Evolutionary conservation across 176 grass and related monocot genomes (phyloP).

Genomic region (Oryza australiensis): DNA sequence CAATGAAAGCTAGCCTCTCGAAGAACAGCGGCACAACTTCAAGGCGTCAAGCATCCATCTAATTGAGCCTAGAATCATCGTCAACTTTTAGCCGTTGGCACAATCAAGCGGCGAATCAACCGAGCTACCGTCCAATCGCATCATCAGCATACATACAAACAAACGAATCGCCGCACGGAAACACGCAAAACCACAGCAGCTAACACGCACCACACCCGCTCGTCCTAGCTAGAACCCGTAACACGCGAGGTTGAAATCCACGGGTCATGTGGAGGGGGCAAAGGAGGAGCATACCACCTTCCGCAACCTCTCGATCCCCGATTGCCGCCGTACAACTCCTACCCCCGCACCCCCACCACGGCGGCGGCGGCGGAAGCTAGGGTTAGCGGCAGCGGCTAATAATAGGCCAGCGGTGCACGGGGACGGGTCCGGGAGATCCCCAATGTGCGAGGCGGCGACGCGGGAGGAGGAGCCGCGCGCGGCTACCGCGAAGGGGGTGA

Average conservation of each 20-base stretch:
- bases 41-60: not conserved
- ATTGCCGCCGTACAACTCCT: not conserved
- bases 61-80: not conserved
- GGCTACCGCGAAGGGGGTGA: not conserved
- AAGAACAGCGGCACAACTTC: not conserved
- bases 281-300: not conserved
- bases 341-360: not conserved
- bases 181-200: not conserved
- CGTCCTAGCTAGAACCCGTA: not conserved
- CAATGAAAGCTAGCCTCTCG: not conserved
- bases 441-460: slow-evolving; percentile 26
- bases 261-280: not conserved
- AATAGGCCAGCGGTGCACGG: not conserved
- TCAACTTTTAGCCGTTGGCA: not conserved
- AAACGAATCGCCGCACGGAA: not conserved
- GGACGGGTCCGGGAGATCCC: slow-evolving; percentile 38
- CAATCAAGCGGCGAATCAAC: not conserved
- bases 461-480: not conserved
- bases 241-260: not conserved
- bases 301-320: not conserved
- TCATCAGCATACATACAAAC: not conserved
- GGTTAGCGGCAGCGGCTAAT: not conserved
- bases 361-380: not conserved
- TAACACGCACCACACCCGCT: not conserved
- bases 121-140: not conserved